A percentile compares a stretch with the other conserved stretches of the same genome.
Conservation (phyloP, 805 yeast species). For the Spathaspora hagerdaliae region DNA sequence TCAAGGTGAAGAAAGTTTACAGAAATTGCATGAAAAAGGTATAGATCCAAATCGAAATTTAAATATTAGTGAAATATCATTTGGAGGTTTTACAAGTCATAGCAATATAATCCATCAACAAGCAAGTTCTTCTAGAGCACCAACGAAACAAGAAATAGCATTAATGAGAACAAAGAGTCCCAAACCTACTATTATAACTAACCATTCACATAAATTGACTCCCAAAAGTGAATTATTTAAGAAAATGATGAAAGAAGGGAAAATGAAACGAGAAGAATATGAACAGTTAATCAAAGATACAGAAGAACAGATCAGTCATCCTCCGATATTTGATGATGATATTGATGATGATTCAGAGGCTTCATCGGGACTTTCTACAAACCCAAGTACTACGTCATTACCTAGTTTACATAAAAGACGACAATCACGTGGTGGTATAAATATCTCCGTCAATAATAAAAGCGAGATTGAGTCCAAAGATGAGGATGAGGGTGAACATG, state of each 20-base stretch:
- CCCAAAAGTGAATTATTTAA: constrained; percentile 27
- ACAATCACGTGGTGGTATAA: constrained; percentile 26
- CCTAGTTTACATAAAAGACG: constrained; percentile 15
- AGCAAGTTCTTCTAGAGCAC: neutral
- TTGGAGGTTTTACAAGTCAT: constrained; percentile 4
- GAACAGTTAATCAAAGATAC: constrained; percentile 29
- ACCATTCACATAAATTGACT: neutral
- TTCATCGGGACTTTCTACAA: constrained; percentile 1
- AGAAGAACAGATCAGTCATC: constrained; percentile 23
- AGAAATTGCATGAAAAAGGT: constrained; percentile 27
- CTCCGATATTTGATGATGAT: constrained; percentile 37
- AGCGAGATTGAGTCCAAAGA: neutral
- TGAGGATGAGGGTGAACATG: constrained; percentile 1
- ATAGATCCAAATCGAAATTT: constrained; percentile 42
- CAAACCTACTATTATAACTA: neutral
- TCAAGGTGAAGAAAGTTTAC: constrained; percentile 40
- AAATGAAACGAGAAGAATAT: constrained; percentile 28
- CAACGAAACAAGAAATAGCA: neutral
- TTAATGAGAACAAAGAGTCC: neutral
- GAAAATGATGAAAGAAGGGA: constrained; percentile 31
- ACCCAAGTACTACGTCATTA: constrained; percentile 5
- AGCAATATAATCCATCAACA: neutral
- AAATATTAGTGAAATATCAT: constrained; percentile 32
- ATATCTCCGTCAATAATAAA: constrained; percentile 7
- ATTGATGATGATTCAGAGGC: constrained; percentile 14